These are phyloP conservation scores for Lyophyllum semitale DNA, from an alignment of 768 basidiomycete species.

Conservation along the genomic window DNA sequence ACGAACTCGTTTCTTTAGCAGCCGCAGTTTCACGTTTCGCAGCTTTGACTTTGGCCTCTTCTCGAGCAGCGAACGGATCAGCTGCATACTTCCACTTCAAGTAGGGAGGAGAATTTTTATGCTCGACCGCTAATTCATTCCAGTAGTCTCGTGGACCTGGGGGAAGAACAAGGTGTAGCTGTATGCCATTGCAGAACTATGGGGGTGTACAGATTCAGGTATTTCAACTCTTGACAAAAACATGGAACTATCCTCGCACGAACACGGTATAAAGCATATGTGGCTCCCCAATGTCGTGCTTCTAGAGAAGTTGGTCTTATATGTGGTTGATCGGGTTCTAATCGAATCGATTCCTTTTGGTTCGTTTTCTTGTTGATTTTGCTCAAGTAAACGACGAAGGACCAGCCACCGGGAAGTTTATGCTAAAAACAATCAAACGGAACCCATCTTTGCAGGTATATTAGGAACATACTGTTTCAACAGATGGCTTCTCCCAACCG, in stretches of 20 bases:
- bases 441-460: constrained; percentile 4
- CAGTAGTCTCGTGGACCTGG: constrained; percentile 88
- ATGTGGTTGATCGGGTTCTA: constrained; percentile 77
- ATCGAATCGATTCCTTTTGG: constrained; percentile 64
- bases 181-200: constrained; percentile 76
- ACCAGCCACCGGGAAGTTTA: constrained; percentile 50
- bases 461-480: constrained; percentile 65
- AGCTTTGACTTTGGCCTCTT: constrained; percentile 62
- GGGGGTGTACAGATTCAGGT: constrained; percentile 26
- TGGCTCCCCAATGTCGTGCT: constrained; percentile 91
- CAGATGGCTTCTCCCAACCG: constrained; percentile 82
- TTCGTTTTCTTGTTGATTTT: constrained; percentile 71
- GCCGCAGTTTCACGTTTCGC: constrained; percentile 42
- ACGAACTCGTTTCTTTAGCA: constrained; percentile 11
- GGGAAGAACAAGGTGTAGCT: constrained; percentile 76
- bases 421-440: constrained; percentile 34
- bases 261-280: constrained; percentile 85
- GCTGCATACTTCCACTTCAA: constrained; percentile 85
- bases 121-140: constrained; percentile 72
- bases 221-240: constrained; percentile 8
- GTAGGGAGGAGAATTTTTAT: constrained; percentile 67
- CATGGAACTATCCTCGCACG: constrained; percentile 33
- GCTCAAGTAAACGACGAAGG: constrained; percentile 70
- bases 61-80: constrained; percentile 81
- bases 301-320: constrained; percentile 68